These are phyloP conservation scores for Clitocybe nebularis DNA, from an alignment of 1,284 basidiomycete genomes.

Conservation along the genomic window DNA sequence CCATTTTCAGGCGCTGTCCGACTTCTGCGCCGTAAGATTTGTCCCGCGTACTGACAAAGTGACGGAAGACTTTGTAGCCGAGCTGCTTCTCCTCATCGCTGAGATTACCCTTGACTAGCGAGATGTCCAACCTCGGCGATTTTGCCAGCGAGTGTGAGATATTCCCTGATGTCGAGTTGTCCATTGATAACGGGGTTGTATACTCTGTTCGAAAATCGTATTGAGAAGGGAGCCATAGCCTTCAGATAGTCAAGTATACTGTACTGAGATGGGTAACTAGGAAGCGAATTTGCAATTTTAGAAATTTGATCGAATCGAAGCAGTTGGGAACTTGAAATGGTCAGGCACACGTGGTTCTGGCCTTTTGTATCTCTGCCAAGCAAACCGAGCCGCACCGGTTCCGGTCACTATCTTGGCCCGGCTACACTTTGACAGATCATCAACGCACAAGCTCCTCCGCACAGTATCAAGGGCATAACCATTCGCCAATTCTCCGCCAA, in stretches of 20 bases:
- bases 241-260: too few relatives aligned
- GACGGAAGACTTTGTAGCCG: slow-evolving; percentile 28
- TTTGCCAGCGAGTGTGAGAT: slow-evolving; percentile 8
- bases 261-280: too few relatives aligned
- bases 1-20: slow-evolving; percentile 30
- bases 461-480: too few relatives aligned
- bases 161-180: slow-evolving; percentile 2
- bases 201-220: background rate
- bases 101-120: slow-evolving; percentile 34
- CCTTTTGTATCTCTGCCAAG: background rate
- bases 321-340: background rate
- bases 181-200: slow-evolving; percentile 7
- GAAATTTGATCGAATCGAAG: slow-evolving; percentile 1
- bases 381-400: too few relatives aligned
- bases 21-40: slow-evolving; percentile 35
- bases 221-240: too few relatives aligned
- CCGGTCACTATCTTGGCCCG: too few relatives aligned
- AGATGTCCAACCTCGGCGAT: slow-evolving; percentile 21
- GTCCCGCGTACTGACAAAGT: slow-evolving; percentile 31
- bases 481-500: too few relatives aligned
- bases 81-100: slow-evolving; percentile 32
- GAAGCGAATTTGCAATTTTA: too few relatives aligned
- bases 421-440: too few relatives aligned
- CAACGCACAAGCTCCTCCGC: too few relatives aligned
- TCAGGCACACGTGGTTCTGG: background rate